A percentile compares a stretch with the other conserved stretches of the same genome.
Evolutionary conservation across 192 early-diverging fungal species (phyloP).

Genomic region (Coemansia sp.): DNA sequence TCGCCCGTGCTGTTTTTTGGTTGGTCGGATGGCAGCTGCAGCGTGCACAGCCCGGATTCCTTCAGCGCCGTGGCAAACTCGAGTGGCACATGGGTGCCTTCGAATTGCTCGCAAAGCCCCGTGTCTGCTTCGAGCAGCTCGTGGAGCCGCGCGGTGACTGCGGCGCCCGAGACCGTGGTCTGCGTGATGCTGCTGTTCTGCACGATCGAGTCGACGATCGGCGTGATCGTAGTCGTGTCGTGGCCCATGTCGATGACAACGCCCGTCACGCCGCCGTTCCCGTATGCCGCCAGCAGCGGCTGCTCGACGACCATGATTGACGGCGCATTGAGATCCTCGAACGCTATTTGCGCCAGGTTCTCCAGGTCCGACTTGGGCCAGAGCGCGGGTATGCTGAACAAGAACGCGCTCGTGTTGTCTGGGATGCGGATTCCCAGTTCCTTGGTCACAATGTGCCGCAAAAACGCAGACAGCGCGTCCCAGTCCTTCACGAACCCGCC

Average conservation of each 20-base stretch:
- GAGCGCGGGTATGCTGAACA: conserved; percentile 74
- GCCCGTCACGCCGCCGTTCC: conserved; percentile 71
- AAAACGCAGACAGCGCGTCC: conserved; percentile 70
- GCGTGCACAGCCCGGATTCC: conserved; percentile 50
- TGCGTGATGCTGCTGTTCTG: conserved; percentile 59
- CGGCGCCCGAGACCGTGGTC: conserved; percentile 66
- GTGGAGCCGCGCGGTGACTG: conserved; percentile 67
- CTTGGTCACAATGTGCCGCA: conserved; percentile 75
- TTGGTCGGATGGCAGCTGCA: conserved; percentile 27
- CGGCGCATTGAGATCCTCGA: conserved; percentile 89
- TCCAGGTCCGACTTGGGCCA: conserved; percentile 84
- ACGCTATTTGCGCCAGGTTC: conserved; percentile 80
- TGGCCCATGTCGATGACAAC: conserved; percentile 93
- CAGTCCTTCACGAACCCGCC: conserved; percentile 66
- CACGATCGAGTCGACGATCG: conserved; percentile 75
- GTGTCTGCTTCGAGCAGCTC: conserved; percentile 58
- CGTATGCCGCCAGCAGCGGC: conserved; percentile 79
- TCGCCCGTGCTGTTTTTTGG: too few species aligned
- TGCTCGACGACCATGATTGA: conserved; percentile 80
- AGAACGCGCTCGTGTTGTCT: conserved; percentile 71
- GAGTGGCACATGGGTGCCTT: conserved; percentile 46
- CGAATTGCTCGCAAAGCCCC: conserved; percentile 45
- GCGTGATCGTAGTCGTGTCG: conserved; percentile 72
- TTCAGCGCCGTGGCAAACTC: conserved; percentile 59
- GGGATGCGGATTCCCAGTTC: conserved; percentile 74